Evolutionary conservation across 2,329 filamentous ascomycete genomes (phyloP).

Genomic region (Penicillium capsulatum): DNA sequence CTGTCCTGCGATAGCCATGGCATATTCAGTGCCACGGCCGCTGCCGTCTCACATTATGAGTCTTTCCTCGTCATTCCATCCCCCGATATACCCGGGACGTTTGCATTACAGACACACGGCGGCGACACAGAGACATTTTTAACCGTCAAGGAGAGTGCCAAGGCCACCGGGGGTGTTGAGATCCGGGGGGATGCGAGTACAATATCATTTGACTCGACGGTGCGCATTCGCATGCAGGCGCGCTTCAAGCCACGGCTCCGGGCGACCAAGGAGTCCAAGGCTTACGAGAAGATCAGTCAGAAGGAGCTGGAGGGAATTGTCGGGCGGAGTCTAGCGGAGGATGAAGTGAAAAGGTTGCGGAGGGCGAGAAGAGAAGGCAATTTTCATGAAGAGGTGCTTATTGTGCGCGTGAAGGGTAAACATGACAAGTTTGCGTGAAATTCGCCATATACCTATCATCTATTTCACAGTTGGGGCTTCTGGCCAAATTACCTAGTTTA

Average conservation of each 20-base stretch:
- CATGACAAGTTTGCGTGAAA: conserved; percentile 70
- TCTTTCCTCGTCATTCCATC: conserved; percentile 65
- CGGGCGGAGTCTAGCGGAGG: conserved; percentile 71
- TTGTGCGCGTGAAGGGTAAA: conserved; percentile 86
- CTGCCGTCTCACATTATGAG: conserved; percentile 80
- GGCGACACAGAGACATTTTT: conserved; percentile 65
- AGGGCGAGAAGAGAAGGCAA: conserved; percentile 78
- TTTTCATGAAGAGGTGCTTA: conserved; percentile 80
- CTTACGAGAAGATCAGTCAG: conserved; percentile 76
- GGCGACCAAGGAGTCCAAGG: conserved; percentile 76
- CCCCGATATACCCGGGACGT: conserved; percentile 63
- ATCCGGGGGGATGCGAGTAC: conserved; percentile 71
- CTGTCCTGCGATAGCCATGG: conserved; percentile 82
- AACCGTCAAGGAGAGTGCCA: conserved; percentile 52
- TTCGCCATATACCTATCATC: too few relatives aligned
- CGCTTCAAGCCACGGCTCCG: conserved; percentile 82
- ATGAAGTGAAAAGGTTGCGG: conserved; percentile 81
- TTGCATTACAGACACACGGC: conserved; percentile 64
- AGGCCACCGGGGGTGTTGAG: conserved; percentile 53
- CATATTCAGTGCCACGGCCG: conserved; percentile 67
- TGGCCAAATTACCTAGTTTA: too few relatives aligned
- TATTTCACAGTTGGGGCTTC: too few relatives aligned
- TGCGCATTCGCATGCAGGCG: conserved; percentile 89
- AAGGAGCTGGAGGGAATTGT: conserved; percentile 79
- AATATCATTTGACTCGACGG: conserved; percentile 64